Evolutionary conservation across 495 filamentous ascomycete genomes (phyloP), one percentile per base, ranked within the genome.

Genomic region (Corynascus novoguineensis): DNA sequence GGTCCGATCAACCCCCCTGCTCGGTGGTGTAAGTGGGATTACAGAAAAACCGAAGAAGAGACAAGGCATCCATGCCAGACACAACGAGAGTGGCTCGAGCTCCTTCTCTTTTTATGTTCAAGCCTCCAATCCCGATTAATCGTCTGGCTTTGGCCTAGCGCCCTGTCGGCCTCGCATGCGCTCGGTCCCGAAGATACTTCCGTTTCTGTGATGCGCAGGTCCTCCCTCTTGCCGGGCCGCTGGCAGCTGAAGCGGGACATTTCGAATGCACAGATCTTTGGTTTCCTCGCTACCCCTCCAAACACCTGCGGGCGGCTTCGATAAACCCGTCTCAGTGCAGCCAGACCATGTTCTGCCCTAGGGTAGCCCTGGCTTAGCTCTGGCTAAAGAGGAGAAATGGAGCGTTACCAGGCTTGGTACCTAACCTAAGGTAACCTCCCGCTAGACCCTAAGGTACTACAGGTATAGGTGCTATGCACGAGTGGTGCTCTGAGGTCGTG

Each of bases 31-130:
- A 45, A 54, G 54, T 42, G 28, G 34, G 15, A 7, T 32, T 62
- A 62, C 60, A 62, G 45, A 55, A 58, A 50, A 57, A 1, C 15
- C 7, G 4, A 14, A 7, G 15, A 2, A 5, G 5, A 10, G 29
- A 5, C 29, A 31, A 10, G 6, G 8, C 4, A 12, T 21, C 37
- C 21, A 25, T 53, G 38, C 29, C 14, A 22, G 10, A 40, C 15
- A 6, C 22, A 31, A 41, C 24, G 22, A 3, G 1, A 14, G 11
- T 41, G 24, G 37, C 9, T 25, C 14, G 44, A 29, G 42, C 41
- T 17, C 34, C 31, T 48, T 47, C 25, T 24, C 27, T 41, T 60
- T 60, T 60, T 54, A 27, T 60, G 57, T 55, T 32, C 29, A 14
- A 27, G 7, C 25, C 34, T 11, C 25, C n/a, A 31, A 41, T 47